A percentile compares a stretch with the other conserved stretches of the same genome.
These are phyloP conservation scores for Penicillium sp. DNA, from an alignment of 2,329 filamentous ascomycete species.

Conservation along the genomic window DNA sequence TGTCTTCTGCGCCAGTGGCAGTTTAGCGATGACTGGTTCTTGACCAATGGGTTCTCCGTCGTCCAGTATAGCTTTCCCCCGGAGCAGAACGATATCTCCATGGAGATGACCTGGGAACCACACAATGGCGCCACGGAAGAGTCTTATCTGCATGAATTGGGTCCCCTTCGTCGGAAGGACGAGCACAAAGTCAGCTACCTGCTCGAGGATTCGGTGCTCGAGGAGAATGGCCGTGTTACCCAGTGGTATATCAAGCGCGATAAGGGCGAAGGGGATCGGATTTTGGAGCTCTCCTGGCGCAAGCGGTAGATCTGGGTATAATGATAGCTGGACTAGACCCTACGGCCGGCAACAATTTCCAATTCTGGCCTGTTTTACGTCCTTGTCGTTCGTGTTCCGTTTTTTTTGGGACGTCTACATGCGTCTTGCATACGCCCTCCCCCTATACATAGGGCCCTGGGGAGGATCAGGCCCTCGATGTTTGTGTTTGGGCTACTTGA, in stretches of 20 bases:
- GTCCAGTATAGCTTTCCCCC: constrained; percentile 50
- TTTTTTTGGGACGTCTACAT: background rate
- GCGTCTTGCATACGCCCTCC: constrained; percentile 7
- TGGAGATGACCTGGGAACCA: constrained; percentile 58
- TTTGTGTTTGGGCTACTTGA: background rate
- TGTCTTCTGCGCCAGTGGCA: constrained; percentile 61
- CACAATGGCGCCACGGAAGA: constrained; percentile 45
- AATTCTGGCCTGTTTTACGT: background rate
- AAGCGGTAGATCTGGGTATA: constrained; percentile 12
- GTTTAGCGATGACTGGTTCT: constrained; percentile 49
- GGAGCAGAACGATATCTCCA: constrained; percentile 48
- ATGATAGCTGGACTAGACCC: background rate
- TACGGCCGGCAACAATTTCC: background rate
- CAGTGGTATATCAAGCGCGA: constrained; percentile 58
- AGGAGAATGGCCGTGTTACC: constrained; percentile 47
- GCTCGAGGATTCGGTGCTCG: constrained; percentile 49
- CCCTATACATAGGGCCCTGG: background rate
- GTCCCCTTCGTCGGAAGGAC: constrained; percentile 50
- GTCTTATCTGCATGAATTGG: constrained; percentile 56
- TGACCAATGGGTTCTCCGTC: constrained; percentile 63
- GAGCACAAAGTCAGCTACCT: constrained; percentile 56
- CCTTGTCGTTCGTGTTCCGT: background rate
- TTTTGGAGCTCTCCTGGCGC: constrained; percentile 44
- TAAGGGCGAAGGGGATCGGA: constrained; percentile 38
- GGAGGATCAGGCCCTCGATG: background rate